phyloP scores from a whole-genome alignment of 768 basidiomycete genomes.

The Boletus tomentosulus region DNA sequence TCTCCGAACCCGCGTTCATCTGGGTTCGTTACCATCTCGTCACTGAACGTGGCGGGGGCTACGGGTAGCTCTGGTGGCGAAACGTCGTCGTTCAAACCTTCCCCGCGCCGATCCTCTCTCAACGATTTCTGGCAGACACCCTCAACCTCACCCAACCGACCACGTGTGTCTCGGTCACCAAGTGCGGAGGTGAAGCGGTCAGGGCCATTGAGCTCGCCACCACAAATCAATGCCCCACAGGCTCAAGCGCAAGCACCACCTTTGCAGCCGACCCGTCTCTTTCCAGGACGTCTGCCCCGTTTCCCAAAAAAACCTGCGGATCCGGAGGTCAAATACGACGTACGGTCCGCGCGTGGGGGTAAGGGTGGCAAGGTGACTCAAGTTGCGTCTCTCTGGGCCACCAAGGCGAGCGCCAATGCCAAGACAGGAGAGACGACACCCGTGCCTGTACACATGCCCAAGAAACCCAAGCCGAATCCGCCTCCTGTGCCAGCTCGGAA shows the following conservation, averaged over 20 bases:
- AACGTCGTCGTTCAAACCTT: conserved; percentile 8
- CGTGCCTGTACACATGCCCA: not conserved
- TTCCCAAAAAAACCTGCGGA: conserved; percentile 37
- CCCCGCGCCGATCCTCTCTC: conserved; percentile 18
- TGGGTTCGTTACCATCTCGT: conserved; percentile 66
- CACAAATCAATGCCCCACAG: not conserved
- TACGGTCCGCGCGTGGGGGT: conserved; percentile 75
- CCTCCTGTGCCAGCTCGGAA: conserved; percentile 8
- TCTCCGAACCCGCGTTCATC: conserved; percentile 71
- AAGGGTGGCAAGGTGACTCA: conserved; percentile 70
- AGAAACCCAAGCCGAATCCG: conserved; percentile 4
- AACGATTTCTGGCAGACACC: conserved; percentile 16
- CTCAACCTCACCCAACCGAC: not conserved
- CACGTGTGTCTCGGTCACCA: conserved; percentile 9
- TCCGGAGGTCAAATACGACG: conserved; percentile 62
- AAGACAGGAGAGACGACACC: conserved; percentile 6
- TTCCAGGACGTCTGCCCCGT: conserved; percentile 29
- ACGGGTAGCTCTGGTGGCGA: conserved; percentile 3
- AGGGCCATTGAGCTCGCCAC: not conserved
- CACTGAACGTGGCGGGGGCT: conserved; percentile 35
- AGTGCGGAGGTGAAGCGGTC: conserved; percentile 12
- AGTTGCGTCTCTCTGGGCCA: conserved; percentile 71
- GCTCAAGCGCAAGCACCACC: not conserved
- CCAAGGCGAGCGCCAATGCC: conserved; percentile 33
- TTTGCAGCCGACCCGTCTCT: not conserved